phyloP scores from a whole-genome alignment of 2,329 filamentous ascomycete species.

The Cercospora zeae-maydis region DNA sequence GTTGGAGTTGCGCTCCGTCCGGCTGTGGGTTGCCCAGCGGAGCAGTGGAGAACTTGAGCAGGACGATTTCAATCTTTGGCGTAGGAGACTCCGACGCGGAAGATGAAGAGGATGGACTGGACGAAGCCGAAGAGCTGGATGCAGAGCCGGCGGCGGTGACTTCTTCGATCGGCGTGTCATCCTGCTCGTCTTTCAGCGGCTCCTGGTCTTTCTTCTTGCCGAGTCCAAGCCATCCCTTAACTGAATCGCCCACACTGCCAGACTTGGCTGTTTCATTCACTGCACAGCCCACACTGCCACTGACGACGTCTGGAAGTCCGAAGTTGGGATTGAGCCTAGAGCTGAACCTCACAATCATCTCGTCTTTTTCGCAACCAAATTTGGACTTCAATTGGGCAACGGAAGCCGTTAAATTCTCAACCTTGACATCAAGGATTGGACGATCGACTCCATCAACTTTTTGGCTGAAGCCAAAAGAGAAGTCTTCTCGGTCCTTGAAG shows the following conservation, averaged over 20 bases:
- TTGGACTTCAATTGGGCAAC: constrained; percentile 74
- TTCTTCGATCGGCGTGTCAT: constrained; percentile 47
- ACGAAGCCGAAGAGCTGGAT: constrained; percentile 35
- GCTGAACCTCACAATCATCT: constrained; percentile 75
- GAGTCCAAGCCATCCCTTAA: constrained; percentile 95
- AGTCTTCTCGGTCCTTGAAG: constrained; percentile 78
- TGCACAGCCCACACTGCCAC: constrained; percentile 80
- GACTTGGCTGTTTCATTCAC: constrained; percentile 67
- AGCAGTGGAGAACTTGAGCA: constrained; percentile 47
- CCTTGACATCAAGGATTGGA: constrained; percentile 63
- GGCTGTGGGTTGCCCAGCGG: constrained; percentile 52
- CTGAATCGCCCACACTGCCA: constrained; percentile 81
- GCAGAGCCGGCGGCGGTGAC: constrained; percentile 31
- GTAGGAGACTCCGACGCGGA: constrained; percentile 45
- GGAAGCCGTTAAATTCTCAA: constrained; percentile 80
- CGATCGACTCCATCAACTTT: constrained; percentile 57
- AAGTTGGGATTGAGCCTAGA: constrained; percentile 68
- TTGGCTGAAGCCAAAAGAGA: constrained; percentile 76
- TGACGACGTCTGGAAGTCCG: constrained; percentile 74
- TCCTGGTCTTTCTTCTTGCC: constrained; percentile 85
- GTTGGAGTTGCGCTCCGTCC: constrained; percentile 58
- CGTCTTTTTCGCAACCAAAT: constrained; percentile 70
- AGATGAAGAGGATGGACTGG: constrained; percentile 41
- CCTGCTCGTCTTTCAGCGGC: constrained; percentile 57
- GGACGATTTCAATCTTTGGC: constrained; percentile 51